phyloP scores from a whole-genome alignment of 345 rosid species.

The Aquilaria sinensis region DNA sequence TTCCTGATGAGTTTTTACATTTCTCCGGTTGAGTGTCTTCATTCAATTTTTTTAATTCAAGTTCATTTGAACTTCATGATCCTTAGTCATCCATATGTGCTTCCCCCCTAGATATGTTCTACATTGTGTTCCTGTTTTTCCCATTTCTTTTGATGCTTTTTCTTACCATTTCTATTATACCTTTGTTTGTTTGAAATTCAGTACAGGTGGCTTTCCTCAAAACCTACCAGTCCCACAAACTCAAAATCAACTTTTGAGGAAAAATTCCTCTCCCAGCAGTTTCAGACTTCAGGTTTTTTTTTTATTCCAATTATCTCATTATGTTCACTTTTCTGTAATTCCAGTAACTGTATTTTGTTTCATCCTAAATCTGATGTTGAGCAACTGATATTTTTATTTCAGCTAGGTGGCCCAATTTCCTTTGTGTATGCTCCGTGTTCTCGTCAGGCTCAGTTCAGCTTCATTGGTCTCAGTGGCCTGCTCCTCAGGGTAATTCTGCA shows the following conservation, averaged over 20 bases:
- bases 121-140: neutral
- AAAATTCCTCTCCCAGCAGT: constrained; percentile 89
- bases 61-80: no score
- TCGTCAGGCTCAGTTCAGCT: constrained; percentile 97
- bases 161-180: constrained; percentile 12
- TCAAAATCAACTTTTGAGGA: constrained; percentile 86
- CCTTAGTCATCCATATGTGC: neutral
- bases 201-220: constrained; percentile 99
- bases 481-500: constrained; percentile 56
- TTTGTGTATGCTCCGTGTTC: constrained; percentile 95
- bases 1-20: neutral
- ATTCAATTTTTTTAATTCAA: neutral
- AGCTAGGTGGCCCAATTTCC: constrained; percentile 99
- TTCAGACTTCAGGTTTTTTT: constrained; percentile 85
- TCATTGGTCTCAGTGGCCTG: constrained; percentile 98
- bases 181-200: constrained; percentile 35
- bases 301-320: constrained; percentile 3
- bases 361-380: neutral
- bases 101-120: neutral
- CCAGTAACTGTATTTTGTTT: neutral
- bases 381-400: constrained; percentile 26
- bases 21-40: neutral
- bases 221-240: constrained; percentile 52
- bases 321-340: neutral
- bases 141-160: constrained; percentile 3